Evolutionary conservation across 2,329 filamentous ascomycete genomes (phyloP).

Genomic region (Fusarium goolgardi): DNA sequence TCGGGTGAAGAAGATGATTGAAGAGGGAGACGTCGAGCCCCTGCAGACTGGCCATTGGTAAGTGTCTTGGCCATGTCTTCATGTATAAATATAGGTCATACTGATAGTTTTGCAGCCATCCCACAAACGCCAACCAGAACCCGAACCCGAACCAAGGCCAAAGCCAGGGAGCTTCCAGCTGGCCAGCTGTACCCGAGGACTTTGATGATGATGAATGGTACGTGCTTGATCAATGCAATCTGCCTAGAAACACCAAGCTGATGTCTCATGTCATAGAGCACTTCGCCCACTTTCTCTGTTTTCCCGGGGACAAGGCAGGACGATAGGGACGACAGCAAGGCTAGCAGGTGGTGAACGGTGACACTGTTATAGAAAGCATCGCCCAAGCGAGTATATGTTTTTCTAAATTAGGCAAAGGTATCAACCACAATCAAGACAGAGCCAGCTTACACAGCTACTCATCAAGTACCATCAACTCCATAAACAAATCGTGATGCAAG

Average conservation of each 20-base stretch:
- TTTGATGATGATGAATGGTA: background rate
- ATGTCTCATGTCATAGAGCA: background rate
- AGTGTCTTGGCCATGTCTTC: background rate
- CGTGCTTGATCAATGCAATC: background rate
- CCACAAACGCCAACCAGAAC: background rate
- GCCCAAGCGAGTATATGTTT: background rate
- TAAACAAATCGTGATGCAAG: background rate
- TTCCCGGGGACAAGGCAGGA: no score
- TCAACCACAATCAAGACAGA: conserved; percentile 8
- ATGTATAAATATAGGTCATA: background rate
- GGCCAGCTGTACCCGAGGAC: background rate
- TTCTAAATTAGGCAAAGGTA: conserved; percentile 21
- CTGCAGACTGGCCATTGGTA: conserved; percentile 4
- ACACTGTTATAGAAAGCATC: background rate
- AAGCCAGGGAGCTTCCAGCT: background rate
- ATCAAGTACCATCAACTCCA: conserved; percentile 36
- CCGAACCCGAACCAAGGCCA: background rate
- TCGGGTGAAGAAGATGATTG: conserved; percentile 1
- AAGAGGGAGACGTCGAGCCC: conserved; percentile 8
- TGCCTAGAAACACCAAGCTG: background rate
- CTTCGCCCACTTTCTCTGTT: background rate
- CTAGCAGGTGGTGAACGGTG: background rate
- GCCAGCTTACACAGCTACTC: conserved; percentile 4
- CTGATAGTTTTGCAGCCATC: background rate
- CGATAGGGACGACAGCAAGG: background rate